Conservation (phyloP, 148 eudicot species). For the Fagopyrum tataricum region DNA sequence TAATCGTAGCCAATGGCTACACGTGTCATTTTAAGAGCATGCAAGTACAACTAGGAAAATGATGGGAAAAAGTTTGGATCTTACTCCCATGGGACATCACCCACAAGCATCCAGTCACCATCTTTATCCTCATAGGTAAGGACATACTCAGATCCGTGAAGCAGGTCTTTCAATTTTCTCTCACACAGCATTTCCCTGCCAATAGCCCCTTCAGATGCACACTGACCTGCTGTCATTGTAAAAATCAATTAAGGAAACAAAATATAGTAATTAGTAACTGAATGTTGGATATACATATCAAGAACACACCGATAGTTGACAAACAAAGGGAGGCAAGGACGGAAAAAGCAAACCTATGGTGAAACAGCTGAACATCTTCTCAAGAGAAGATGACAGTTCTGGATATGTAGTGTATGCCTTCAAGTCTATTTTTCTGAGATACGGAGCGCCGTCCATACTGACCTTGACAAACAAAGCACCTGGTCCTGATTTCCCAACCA, state of each 20-base stretch:
- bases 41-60: no score
- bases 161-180: slow-evolving; percentile 35
- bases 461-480: slow-evolving; percentile 52
- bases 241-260: background rate
- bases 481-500: slow-evolving; percentile 24
- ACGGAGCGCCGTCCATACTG: slow-evolving; percentile 86
- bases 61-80: background rate
- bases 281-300: background rate
- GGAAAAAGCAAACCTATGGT: slow-evolving; percentile 35
- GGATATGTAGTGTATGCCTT: slow-evolving; percentile 37
- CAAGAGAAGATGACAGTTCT: slow-evolving; percentile 55
- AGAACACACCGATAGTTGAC: background rate
- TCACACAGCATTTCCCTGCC: slow-evolving; percentile 31
- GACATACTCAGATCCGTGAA: slow-evolving; percentile 42
- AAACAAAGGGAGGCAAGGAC: background rate
- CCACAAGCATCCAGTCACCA: slow-evolving; percentile 42
- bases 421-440: slow-evolving; percentile 60
- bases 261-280: slow-evolving; percentile 20
- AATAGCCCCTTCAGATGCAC: slow-evolving; percentile 26
- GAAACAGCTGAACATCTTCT: slow-evolving; percentile 63
- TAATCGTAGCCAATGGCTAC: no score
- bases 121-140: slow-evolving; percentile 46
- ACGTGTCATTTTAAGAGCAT: no score
- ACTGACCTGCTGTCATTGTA: slow-evolving; percentile 25
- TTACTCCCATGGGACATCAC: slow-evolving; percentile 48